Conservation (phyloP, 208 protist genomes). For the Novymonas esmeraldas region DNA sequence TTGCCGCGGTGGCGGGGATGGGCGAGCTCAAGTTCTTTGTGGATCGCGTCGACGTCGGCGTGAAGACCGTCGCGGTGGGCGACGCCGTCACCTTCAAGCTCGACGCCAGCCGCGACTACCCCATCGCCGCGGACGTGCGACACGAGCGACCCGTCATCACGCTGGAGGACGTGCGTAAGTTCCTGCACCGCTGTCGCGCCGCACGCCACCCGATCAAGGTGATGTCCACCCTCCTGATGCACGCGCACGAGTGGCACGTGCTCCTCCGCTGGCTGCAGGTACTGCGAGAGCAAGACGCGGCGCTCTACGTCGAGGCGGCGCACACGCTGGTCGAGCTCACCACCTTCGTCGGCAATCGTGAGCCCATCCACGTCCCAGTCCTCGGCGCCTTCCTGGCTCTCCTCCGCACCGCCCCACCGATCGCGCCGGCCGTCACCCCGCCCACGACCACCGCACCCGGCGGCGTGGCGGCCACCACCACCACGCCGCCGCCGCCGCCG, state of each 20-base stretch:
- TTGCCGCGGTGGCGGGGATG: constrained; percentile 61
- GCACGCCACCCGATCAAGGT: constrained; percentile 59
- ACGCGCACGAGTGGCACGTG: constrained; percentile 78
- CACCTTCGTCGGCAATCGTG: constrained; percentile 84
- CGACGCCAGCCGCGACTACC: constrained; percentile 79
- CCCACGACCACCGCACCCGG: constrained; percentile 3
- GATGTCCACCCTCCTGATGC: constrained; percentile 79
- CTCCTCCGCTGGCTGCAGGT: constrained; percentile 63
- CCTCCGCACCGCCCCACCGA: constrained; percentile 5
- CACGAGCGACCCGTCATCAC: constrained; percentile 66
- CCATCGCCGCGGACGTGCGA: constrained; percentile 79
- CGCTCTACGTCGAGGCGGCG: constrained; percentile 52
- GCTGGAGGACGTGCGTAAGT: constrained; percentile 63
- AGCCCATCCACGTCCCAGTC: constrained; percentile 81
- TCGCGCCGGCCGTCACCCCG: constrained; percentile 4
- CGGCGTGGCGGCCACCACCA: background rate
- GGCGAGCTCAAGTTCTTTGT: constrained; percentile 88
- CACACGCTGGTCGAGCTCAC: constrained; percentile 74
- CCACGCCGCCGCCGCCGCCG: background rate
- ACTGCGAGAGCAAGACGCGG: constrained; percentile 27
- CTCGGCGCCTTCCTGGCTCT: constrained; percentile 67
- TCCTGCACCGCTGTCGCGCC: constrained; percentile 66
- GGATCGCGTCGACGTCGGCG: constrained; percentile 79
- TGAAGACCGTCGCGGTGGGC: constrained; percentile 66
- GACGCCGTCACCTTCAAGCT: constrained; percentile 81